Base-by-base conservation (phyloP, 1,284 basidiomycete genomes). In the Meripilus lineatus region DNA sequence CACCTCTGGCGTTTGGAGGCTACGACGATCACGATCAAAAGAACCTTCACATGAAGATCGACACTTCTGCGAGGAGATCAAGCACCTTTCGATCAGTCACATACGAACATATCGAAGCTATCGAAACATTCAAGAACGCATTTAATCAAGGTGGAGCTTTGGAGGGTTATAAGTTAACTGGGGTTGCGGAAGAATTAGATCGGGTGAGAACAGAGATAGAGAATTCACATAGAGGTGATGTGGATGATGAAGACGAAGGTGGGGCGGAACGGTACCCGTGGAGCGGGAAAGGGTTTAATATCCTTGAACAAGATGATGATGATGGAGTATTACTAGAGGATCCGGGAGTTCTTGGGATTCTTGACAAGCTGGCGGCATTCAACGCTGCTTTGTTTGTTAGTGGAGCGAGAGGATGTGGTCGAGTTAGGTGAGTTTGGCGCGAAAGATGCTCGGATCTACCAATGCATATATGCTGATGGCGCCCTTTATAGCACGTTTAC, bases 311-410 rank as follows among this genome's bases (percentile, higher is more conserved):
- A 1, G 52, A 65, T 13, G 58, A 68, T 20, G 59, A 58, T 21
- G 61, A 64, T 23, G 48, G 42, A 2, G 32, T 43, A 13, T 39
- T 70, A 21, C 49, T 74, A 34, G 52, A 61, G 4, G 77, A 79
- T 49, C 46, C 64, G 0, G 75, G 76, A 0, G 62, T 71, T 15
- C 50, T 65, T 38, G 72, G 67, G 1, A 77, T 77, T 23, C 45
- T 79, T 32, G 72, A 77, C 42, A 77, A 73, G 54, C 55, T 75
- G 43, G 66, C 74, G 7, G 62, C 68, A 13, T 67, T 65, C 45
- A 58, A 66, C 20, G 68, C 73, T n/a, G 56, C 57, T 14, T 45
- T 71, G 32, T 77, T 77, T 39, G 61, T 78, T 11, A 70, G 67
- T 25, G 71, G 69, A 5, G 64, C 64, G 20, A 61, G 53, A 14